Conservation (phyloP, 768 basidiomycete genomes). For the Termitomyces titanicus region DNA sequence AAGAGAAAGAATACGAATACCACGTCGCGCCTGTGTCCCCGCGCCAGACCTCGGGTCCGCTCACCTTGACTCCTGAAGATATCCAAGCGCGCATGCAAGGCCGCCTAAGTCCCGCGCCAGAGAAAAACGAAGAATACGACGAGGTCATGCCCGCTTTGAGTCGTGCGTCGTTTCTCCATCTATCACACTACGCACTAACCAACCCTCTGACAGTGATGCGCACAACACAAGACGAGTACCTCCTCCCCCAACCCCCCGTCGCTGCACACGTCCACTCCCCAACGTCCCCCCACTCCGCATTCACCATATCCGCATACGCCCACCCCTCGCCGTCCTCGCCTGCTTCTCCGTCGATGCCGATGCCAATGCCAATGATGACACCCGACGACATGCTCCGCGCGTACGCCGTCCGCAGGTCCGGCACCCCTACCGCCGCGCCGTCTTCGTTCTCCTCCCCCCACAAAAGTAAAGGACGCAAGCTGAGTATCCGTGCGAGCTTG, state of each 20-base stretch:
- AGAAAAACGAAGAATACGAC: slow-evolving; percentile 33
- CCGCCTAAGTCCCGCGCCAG: slow-evolving; percentile 4
- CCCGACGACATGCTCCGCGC: slow-evolving; percentile 79
- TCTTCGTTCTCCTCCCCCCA: neutral
- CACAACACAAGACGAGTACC: slow-evolving; percentile 24
- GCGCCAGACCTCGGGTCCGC: slow-evolving; percentile 35
- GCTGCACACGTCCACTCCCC: slow-evolving; percentile 30
- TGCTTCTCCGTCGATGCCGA: too few relatives aligned
- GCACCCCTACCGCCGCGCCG: neutral
- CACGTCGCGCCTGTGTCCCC: too few relatives aligned
- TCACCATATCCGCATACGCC: slow-evolving; percentile 6
- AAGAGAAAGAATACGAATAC: too few relatives aligned
- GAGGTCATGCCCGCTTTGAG: slow-evolving; percentile 68
- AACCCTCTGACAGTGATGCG: slow-evolving; percentile 64
- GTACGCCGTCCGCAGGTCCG: slow-evolving; percentile 47
- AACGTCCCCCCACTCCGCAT: slow-evolving; percentile 1
- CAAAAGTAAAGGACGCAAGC: slow-evolving; percentile 4
- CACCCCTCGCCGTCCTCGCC: too few relatives aligned
- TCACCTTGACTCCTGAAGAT: slow-evolving; percentile 55
- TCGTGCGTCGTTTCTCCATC: slow-evolving; percentile 37
- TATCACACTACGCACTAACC: slow-evolving; percentile 5
- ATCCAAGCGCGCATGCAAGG: slow-evolving; percentile 51
- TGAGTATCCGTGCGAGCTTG: slow-evolving; percentile 10
- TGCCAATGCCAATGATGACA: slow-evolving; percentile 33
- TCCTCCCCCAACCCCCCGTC: slow-evolving; percentile 33